These are phyloP conservation scores for Colletotrichum lini DNA, from an alignment of 2,329 filamentous ascomycete genomes.

Conservation along the genomic window DNA sequence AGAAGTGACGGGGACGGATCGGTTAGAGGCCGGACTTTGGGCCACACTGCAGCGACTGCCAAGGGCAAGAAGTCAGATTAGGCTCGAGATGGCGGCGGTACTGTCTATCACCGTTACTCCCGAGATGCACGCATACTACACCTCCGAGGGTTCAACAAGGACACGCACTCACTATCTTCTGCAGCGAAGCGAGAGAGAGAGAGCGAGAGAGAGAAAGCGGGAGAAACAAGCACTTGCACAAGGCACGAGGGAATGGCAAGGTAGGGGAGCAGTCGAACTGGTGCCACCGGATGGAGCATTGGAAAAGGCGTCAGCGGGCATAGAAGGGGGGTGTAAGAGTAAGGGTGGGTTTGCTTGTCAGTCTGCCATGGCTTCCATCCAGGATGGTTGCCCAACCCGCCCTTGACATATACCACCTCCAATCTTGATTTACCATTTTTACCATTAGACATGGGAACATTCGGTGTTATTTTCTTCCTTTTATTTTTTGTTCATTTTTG, in stretches of 20 bases:
- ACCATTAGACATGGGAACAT: constrained; percentile 14
- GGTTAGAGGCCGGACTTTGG: constrained; percentile 51
- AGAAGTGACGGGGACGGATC: constrained; percentile 56
- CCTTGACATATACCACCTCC: not conserved
- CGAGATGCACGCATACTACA: not conserved
- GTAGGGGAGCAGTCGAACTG: not conserved
- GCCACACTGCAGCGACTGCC: constrained; percentile 49
- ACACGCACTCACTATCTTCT: not conserved
- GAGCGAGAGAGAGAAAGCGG: not conserved
- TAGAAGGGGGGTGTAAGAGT: not conserved
- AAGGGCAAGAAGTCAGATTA: constrained; percentile 66
- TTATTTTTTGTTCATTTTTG: too few species aligned
- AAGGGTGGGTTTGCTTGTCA: constrained; percentile 2
- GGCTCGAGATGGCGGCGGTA: not conserved
- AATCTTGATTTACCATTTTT: constrained; percentile 9
- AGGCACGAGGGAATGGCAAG: not conserved
- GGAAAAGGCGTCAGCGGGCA: constrained; percentile 37
- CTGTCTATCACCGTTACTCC: not conserved
- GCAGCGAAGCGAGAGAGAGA: not conserved
- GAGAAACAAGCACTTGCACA: too few species aligned
- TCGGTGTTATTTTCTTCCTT: not conserved
- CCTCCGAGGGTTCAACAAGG: not conserved
- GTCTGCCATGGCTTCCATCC: constrained; percentile 8
- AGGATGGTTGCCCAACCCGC: not conserved
- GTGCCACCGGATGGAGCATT: constrained; percentile 18